Evolutionary conservation across 257 asterid genomes (phyloP).

Genomic region (Solanum lignicaule): DNA sequence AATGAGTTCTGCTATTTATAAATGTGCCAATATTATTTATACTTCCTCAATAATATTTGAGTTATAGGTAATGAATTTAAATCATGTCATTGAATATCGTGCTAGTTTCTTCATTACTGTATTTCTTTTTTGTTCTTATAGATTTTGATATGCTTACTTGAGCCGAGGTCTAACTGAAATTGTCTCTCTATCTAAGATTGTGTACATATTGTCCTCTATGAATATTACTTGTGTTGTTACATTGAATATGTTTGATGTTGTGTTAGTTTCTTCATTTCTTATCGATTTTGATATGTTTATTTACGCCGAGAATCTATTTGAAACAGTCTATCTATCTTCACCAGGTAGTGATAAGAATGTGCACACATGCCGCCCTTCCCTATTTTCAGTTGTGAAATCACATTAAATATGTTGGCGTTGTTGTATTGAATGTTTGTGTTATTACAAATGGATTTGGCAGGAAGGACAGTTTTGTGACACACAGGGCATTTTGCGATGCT

Average conservation of each 20-base stretch:
- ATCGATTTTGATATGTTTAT: not conserved
- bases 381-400: too few relatives aligned
- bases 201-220: too few relatives aligned
- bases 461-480: conserved; percentile 82
- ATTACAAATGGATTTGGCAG: conserved; percentile 18
- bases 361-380: not conserved
- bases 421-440: not conserved
- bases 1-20: not conserved
- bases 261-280: not conserved
- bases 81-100: not conserved
- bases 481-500: conserved; percentile 89
- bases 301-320: not conserved
- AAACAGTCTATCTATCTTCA: too few relatives aligned
- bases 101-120: not conserved
- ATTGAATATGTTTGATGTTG: not conserved
- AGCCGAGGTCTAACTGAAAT: accelerated
- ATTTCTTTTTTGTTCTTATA: not conserved
- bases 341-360: too few relatives aligned
- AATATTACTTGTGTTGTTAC: not conserved
- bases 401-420: not conserved
- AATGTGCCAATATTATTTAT: not conserved
- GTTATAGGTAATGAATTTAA: not conserved
- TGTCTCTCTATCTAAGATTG: not conserved
- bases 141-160: not conserved
- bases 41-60: not conserved